These are phyloP conservation scores for Moesziomyces sp. DNA, from an alignment of 1,284 basidiomycete species.

Conservation along the genomic window DNA sequence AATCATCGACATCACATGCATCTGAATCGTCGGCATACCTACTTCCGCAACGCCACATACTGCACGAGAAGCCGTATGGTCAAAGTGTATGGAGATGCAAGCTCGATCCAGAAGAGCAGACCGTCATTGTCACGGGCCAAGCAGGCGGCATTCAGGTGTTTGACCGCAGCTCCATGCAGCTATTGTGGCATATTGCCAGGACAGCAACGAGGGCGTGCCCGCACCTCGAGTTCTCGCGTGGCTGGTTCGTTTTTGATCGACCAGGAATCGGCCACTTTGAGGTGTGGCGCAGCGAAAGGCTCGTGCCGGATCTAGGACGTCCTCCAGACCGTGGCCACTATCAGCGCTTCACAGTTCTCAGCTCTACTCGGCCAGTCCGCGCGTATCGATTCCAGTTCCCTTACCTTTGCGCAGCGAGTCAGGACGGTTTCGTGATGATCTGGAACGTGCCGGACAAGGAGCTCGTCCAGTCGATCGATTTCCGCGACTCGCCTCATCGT, in stretches of 20 bases:
- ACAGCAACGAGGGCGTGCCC: slow-evolving; percentile 38
- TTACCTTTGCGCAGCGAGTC: slow-evolving; percentile 43
- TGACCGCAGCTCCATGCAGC: slow-evolving; percentile 27
- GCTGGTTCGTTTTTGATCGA: slow-evolving; percentile 59
- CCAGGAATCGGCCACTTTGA: slow-evolving; percentile 49
- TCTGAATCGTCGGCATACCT: not conserved
- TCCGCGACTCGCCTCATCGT: slow-evolving; percentile 30
- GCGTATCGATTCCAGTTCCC: slow-evolving; percentile 61
- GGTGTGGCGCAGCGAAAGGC: slow-evolving; percentile 55
- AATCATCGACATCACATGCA: not conserved
- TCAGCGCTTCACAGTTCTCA: slow-evolving; percentile 35
- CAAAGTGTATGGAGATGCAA: slow-evolving; percentile 56
- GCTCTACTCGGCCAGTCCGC: slow-evolving; percentile 25
- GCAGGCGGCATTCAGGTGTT: slow-evolving; percentile 34
- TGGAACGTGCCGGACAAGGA: slow-evolving; percentile 44
- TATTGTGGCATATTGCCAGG: slow-evolving; percentile 47
- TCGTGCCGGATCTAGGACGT: slow-evolving; percentile 38
- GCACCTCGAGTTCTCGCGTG: slow-evolving; percentile 57
- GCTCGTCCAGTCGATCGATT: slow-evolving; percentile 33
- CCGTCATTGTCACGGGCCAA: slow-evolving; percentile 45
- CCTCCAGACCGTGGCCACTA: slow-evolving; percentile 49
- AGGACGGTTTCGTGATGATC: slow-evolving; percentile 37
- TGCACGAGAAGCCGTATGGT: slow-evolving; percentile 7
- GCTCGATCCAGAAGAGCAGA: slow-evolving; percentile 54
- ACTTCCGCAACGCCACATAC: slow-evolving; percentile 10